Percentiles rank a stretch among this genome's conserved stretches.
phyloP scores from a whole-genome alignment of 495 filamentous ascomycete genomes.

The Penicillium ucsense region DNA sequence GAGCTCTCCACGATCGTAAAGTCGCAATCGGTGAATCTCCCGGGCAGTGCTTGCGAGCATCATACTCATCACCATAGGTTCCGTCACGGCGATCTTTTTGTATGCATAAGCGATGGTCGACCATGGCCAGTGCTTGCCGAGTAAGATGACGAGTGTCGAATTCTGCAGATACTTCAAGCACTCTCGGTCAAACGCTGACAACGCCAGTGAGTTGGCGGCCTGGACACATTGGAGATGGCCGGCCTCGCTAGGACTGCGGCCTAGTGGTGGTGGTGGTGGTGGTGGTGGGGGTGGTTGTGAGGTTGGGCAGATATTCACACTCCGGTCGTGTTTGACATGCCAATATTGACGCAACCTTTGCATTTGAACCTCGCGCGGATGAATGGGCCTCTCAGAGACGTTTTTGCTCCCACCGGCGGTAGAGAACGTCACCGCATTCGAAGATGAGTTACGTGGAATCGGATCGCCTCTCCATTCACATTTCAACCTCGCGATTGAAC shows the following conservation, averaged over 20 bases:
- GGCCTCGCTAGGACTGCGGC: background rate
- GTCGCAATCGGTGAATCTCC: conserved; percentile 18
- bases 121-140: conserved; percentile 30
- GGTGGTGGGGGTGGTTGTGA: conserved; percentile 1
- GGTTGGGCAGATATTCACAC: background rate
- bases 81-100: conserved; percentile 20
- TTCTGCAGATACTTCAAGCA: conserved; percentile 21
- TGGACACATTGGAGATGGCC: conserved; percentile 4
- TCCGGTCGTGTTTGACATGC: no score
- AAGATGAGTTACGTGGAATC: conserved; percentile 13
- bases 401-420: background rate
- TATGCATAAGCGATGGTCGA: conserved; percentile 24
- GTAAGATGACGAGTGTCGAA: conserved; percentile 20
- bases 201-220: conserved; percentile 20
- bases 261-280: conserved; percentile 2
- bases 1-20: conserved; percentile 10
- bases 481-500: conserved; percentile 14
- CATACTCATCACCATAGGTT: conserved; percentile 29
- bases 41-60: conserved; percentile 23
- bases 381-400: no score
- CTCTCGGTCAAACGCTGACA: conserved; percentile 19
- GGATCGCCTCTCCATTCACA: conserved; percentile 26
- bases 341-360: no score
- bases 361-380: no score
- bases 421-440: background rate